These are phyloP conservation scores for Lentinula detonsa DNA, from an alignment of 768 basidiomycete species.

Conservation along the genomic window DNA sequence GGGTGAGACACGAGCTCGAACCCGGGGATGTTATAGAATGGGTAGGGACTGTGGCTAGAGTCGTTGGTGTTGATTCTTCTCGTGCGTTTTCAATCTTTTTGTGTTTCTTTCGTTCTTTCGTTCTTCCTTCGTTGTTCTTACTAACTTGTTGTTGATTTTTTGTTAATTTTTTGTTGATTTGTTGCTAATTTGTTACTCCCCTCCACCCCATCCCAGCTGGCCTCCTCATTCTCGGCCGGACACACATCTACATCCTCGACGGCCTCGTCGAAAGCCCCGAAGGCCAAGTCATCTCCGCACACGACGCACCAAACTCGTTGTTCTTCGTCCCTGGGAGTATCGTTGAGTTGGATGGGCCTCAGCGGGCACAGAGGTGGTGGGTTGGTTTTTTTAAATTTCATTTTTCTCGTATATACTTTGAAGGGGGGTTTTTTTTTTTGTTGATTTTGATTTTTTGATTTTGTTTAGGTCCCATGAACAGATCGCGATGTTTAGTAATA, in stretches of 20 bases:
- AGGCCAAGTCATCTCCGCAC: constrained; percentile 84
- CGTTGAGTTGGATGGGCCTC: constrained; percentile 73
- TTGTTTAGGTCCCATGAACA: constrained; percentile 67
- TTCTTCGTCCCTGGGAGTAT: constrained; percentile 84
- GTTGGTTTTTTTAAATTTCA: too few species aligned
- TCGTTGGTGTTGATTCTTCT: constrained; percentile 88
- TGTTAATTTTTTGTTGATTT: too few species aligned
- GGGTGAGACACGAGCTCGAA: constrained; percentile 82
- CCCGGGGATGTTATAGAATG: constrained; percentile 88
- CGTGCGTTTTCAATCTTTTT: constrained; percentile 64
- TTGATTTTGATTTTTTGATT: too few species aligned
- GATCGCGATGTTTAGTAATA: constrained; percentile 71
- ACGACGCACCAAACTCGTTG: constrained; percentile 75
- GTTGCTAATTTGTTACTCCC: too few species aligned
- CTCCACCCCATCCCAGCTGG: constrained; percentile 47
- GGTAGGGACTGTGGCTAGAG: constrained; percentile 78
- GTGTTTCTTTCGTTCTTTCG: constrained; percentile 28
- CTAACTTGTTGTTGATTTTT: too few species aligned
- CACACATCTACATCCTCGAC: constrained; percentile 86
- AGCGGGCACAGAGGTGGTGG: constrained; percentile 79
- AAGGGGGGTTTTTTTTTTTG: too few species aligned
- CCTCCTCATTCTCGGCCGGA: constrained; percentile 78
- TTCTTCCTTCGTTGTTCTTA: too few species aligned
- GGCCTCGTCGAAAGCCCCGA: constrained; percentile 82
- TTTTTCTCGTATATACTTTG: too few species aligned